Evolutionary conservation across 257 asterid species (phyloP).

Genomic region (Nicotiana otophora): DNA sequence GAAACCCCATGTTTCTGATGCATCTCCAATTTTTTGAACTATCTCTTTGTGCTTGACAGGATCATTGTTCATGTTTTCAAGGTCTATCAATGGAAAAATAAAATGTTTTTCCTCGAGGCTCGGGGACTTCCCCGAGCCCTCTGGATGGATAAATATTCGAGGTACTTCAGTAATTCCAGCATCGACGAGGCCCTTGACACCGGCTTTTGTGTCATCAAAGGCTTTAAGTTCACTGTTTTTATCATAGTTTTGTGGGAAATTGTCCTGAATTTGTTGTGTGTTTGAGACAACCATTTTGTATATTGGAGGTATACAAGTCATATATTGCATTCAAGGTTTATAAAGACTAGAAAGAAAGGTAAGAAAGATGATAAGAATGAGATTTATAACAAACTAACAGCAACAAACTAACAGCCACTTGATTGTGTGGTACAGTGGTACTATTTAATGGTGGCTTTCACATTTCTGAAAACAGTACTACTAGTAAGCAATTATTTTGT

Average conservation of each 20-base stretch:
- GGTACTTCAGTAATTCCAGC: constrained; percentile 38
- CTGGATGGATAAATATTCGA: constrained; percentile 36
- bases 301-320: too few relatives aligned
- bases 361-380: neutral
- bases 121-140: neutral
- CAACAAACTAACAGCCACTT: neutral
- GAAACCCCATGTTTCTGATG: constrained; percentile 48
- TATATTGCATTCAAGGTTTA: too few relatives aligned
- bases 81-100: constrained; percentile 54
- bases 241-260: constrained; percentile 11
- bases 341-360: neutral
- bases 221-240: constrained; percentile 37
- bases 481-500: too few relatives aligned
- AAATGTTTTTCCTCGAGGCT: neutral
- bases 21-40: constrained; percentile 33
- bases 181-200: constrained; percentile 66
- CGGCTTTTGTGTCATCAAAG: constrained; percentile 56
- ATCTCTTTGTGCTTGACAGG: constrained; percentile 14
- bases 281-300: constrained; percentile 8
- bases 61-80: constrained; percentile 23
- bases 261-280: neutral
- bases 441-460: neutral
- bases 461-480: neutral
- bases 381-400: neutral
- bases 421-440: neutral